These are phyloP conservation scores for Ophiostoma perfectum DNA, from an alignment of 2,329 filamentous ascomycete genomes.

Conservation along the genomic window DNA sequence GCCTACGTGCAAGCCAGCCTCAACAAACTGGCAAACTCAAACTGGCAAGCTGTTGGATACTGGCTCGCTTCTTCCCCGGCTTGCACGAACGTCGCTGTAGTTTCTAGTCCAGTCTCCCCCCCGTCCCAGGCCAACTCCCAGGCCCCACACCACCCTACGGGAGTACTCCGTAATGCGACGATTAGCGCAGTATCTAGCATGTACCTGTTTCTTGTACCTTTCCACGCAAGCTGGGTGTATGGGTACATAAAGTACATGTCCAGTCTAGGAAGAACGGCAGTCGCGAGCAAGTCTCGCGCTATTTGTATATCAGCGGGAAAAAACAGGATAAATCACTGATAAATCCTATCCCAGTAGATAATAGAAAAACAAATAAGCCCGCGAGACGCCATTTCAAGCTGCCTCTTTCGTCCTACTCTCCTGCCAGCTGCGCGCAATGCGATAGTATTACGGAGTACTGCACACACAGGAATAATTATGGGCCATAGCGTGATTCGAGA, in stretches of 20 bases:
- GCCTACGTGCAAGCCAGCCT: not conserved
- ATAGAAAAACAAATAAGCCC: not conserved
- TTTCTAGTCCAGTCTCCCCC: not conserved
- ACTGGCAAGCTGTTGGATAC: not conserved
- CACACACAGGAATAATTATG: not conserved
- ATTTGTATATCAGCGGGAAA: not conserved
- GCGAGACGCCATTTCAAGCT: slow-evolving; percentile 7
- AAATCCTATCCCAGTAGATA: not conserved
- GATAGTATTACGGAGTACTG: not conserved
- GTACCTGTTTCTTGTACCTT: not conserved
- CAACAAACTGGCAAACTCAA: not conserved
- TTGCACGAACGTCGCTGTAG: not conserved
- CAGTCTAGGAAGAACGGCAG: slow-evolving; percentile 17
- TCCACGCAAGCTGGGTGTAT: not conserved
- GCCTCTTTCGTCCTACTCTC: slow-evolving; percentile 16
- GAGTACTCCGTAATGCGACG: slow-evolving; percentile 9
- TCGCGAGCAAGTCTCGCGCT: slow-evolving; percentile 3
- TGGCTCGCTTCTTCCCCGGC: not conserved
- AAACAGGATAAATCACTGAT: not conserved
- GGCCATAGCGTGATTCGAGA: not conserved
- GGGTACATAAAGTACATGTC: not conserved
- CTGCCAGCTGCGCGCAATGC: not conserved
- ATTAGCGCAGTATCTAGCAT: slow-evolving; percentile 4
- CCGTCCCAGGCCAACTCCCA: slow-evolving; percentile 3
- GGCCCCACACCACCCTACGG: slow-evolving; percentile 8